These are phyloP conservation scores for Xylaria intraflava DNA, from an alignment of 495 filamentous ascomycete genomes.

Conservation along the genomic window DNA sequence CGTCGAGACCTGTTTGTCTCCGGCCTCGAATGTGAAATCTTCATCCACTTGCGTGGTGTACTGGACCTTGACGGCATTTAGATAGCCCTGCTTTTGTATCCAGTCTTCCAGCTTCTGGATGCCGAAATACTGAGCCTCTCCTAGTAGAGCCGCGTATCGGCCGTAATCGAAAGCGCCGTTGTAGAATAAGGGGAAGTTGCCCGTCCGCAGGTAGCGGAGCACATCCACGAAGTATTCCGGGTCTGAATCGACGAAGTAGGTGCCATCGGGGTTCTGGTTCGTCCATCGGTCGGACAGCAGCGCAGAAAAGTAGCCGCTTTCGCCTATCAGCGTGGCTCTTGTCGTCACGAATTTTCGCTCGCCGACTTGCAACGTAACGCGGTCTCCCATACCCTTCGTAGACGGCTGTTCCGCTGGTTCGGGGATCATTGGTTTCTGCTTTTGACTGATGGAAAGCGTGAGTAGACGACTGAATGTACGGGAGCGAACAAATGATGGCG, in stretches of 20 bases:
- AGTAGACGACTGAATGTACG: no score
- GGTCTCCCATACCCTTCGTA: no score
- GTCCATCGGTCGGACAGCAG: constrained; percentile 7
- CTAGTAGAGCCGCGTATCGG: constrained; percentile 25
- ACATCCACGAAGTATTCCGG: constrained; percentile 34
- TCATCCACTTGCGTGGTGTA: background rate
- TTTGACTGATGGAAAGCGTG: no score
- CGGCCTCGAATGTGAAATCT: no score
- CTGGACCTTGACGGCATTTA: constrained; percentile 2
- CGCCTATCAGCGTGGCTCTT: constrained; percentile 7
- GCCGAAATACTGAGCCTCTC: constrained; percentile 31
- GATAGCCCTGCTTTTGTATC: constrained; percentile 15
- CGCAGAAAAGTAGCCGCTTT: constrained; percentile 14
- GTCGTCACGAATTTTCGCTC: constrained; percentile 13
- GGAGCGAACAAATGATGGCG: no score
- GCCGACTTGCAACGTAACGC: constrained; percentile 13
- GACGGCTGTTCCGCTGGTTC: no score
- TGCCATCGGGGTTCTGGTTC: constrained; percentile 24
- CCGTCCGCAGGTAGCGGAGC: constrained; percentile 33
- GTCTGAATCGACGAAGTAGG: constrained; percentile 40
- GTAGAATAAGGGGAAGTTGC: constrained; percentile 35
- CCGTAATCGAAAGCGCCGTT: constrained; percentile 22
- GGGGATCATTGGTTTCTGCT: no score
- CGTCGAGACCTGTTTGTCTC: background rate
- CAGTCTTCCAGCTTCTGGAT: constrained; percentile 17